These are phyloP conservation scores for Gorgonomyces haynaldii DNA, from an alignment of 192 early-diverging fungal genomes.

Conservation along the genomic window DNA sequence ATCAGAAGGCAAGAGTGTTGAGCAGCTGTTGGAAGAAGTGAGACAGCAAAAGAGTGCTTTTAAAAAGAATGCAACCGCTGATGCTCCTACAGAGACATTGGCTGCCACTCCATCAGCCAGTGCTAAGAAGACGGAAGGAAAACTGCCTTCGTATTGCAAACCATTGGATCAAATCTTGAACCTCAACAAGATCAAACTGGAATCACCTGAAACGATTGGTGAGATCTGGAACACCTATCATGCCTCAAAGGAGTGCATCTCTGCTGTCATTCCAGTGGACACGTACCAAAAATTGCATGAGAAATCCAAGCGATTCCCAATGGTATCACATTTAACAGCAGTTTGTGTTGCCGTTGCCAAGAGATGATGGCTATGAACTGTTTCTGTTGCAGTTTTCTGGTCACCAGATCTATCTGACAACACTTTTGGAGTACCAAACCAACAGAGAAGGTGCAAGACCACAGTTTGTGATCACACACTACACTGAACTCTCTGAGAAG, in stretches of 20 bases:
- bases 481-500: constrained; percentile 73
- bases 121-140: neutral
- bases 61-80: neutral
- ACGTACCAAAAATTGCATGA: constrained; percentile 47
- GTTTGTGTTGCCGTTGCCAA: constrained; percentile 80
- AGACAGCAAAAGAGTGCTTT: too few species aligned
- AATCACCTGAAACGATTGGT: constrained; percentile 17
- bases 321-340: constrained; percentile 29
- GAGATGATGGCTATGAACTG: constrained; percentile 71
- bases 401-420: constrained; percentile 78
- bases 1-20: constrained; percentile 1
- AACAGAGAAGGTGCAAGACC: constrained; percentile 65
- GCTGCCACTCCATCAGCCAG: neutral
- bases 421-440: constrained; percentile 72
- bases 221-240: constrained; percentile 71
- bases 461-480: constrained; percentile 74
- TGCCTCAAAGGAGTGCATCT: constrained; percentile 39
- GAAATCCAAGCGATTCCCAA: constrained; percentile 42
- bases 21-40: constrained; percentile 2
- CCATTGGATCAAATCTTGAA: constrained; percentile 28
- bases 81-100: neutral
- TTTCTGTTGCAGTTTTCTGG: constrained; percentile 73
- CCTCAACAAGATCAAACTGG: constrained; percentile 15
- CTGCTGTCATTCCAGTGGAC: constrained; percentile 48
- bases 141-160: constrained; percentile 11